Evolutionary conservation across 2,329 filamentous ascomycete species (phyloP), one percentile per base, ranked within the genome.

Genomic region (Aureobasidium sp.): DNA sequence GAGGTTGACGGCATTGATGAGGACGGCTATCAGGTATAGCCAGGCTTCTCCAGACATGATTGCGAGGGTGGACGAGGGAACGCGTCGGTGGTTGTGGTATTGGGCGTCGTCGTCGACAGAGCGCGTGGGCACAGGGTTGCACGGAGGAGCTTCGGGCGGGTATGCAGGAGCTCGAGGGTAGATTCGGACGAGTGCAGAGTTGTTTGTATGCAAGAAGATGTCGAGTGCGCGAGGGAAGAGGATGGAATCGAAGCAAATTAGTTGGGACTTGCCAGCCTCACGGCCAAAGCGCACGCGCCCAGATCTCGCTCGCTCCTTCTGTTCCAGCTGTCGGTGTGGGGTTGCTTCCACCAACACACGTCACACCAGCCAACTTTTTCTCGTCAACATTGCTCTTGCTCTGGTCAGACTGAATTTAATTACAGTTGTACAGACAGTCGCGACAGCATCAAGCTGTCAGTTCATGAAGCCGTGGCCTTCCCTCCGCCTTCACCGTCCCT

Each of bases 1-100:
- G 73, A 99, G 85, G 83, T 99, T 99, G 85, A 99, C 92, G 81
- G 94, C 94, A 82, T 99, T 99, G 82, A 99, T 95, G 76, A 99
- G 85, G 78, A 99, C 95, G 79, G 93, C 88, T 78, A 99, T 84
- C 72, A 99, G 87, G 82, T 95, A 99, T 76, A 99, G 82, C 94
- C 72, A 74, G 67, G 72, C 72, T 72, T 74, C 72, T 66, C 72
- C 71, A 61, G 71, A 73, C 72, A 74, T 74, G 62, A 68, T 72
- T 67, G 63, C 57, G 52, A 61, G 5, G 17, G 35, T 29, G 37
- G 35, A 37, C n/a, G 35, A 31, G 47, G n/a, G 29, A 39, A 33
- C 45, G 56, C 45, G 56, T 62, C 42, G 61, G 44, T 39, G 40
- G 33, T 29, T 37, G 42, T 60, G 56, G 44, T 39, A 14, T 39